Percentiles rank a stretch among this genome's conserved stretches.
phyloP scores from a whole-genome alignment of 192 early-diverging fungal species.

The Coemansia sp. region DNA sequence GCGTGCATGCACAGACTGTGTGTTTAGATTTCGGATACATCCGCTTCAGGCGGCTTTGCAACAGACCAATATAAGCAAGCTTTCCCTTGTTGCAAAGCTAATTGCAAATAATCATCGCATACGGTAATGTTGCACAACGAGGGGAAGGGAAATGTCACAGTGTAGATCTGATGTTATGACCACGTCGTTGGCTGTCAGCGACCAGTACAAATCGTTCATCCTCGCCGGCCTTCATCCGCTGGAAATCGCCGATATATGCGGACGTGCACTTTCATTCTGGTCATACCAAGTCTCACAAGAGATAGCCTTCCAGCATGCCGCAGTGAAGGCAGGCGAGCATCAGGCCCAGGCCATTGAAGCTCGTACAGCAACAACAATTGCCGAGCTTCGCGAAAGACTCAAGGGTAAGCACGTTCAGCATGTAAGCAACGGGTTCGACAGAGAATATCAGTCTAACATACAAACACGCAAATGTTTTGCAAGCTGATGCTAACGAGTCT shows the following conservation, averaged over 20 bases:
- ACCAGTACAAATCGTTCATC: slow-evolving; percentile 68
- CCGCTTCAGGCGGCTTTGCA: neutral
- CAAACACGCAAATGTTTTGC: neutral
- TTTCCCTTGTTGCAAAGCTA: neutral
- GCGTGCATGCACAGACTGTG: neutral
- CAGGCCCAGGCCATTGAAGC: slow-evolving; percentile 41
- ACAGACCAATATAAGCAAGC: neutral
- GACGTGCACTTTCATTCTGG: slow-evolving; percentile 66
- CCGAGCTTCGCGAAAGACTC: slow-evolving; percentile 13
- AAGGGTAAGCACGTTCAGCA: slow-evolving; percentile 17
- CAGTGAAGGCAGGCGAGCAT: slow-evolving; percentile 34
- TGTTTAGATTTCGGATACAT: neutral
- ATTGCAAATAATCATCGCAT: neutral
- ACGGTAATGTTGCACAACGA: too few species aligned
- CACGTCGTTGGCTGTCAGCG: slow-evolving; percentile 60
- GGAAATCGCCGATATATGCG: slow-evolving; percentile 66
- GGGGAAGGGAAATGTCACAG: neutral
- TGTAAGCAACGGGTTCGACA: neutral
- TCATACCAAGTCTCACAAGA: slow-evolving; percentile 70
- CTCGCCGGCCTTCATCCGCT: slow-evolving; percentile 69
- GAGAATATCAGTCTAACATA: neutral
- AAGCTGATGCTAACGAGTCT: neutral
- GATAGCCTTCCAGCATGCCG: slow-evolving; percentile 37
- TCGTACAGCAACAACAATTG: slow-evolving; percentile 13
- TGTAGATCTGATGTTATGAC: slow-evolving; percentile 58